A percentile compares a stretch with the other conserved stretches of the same genome.
These are phyloP conservation scores for Ceratopteris richardii DNA, from an alignment of 75 land plant genomes.

Conservation along the genomic window DNA sequence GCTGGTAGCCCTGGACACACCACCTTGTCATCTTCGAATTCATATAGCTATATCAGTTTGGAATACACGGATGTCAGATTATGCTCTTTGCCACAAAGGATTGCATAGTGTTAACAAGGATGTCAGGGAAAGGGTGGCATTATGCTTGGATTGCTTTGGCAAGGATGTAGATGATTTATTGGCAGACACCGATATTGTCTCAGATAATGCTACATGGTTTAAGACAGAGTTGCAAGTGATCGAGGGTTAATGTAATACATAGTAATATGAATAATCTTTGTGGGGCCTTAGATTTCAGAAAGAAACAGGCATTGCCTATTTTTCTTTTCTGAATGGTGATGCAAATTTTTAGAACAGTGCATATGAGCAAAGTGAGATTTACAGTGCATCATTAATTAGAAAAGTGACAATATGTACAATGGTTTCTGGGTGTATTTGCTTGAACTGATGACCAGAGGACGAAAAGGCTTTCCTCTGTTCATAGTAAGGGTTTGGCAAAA, in stretches of 20 bases:
- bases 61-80: background rate
- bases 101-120: conserved; percentile 7
- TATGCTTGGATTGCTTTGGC: conserved; percentile 12
- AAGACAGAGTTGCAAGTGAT: conserved; percentile 12
- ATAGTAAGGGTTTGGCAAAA: too few species aligned
- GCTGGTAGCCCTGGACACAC: conserved; percentile 8
- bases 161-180: conserved; percentile 13
- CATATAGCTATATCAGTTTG: background rate
- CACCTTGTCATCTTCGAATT: conserved; percentile 3
- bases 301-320: too few species aligned
- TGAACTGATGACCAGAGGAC: too few species aligned
- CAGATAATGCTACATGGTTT: conserved; percentile 13
- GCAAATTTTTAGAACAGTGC: too few species aligned
- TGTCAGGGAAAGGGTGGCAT: conserved; percentile 9
- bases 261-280: too few species aligned
- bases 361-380: too few species aligned
- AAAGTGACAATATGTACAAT: too few species aligned
- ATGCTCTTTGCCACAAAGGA: conserved; percentile 2
- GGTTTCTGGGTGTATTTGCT: too few species aligned
- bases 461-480: too few species aligned
- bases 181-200: background rate
- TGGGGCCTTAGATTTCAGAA: too few species aligned
- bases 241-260: background rate
- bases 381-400: too few species aligned
- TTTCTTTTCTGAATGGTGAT: too few species aligned